A percentile compares a stretch with the other conserved stretches of the same genome.
Conservation (phyloP, 1,284 basidiomycete species). For the Melampsora larici-populina region DNA sequence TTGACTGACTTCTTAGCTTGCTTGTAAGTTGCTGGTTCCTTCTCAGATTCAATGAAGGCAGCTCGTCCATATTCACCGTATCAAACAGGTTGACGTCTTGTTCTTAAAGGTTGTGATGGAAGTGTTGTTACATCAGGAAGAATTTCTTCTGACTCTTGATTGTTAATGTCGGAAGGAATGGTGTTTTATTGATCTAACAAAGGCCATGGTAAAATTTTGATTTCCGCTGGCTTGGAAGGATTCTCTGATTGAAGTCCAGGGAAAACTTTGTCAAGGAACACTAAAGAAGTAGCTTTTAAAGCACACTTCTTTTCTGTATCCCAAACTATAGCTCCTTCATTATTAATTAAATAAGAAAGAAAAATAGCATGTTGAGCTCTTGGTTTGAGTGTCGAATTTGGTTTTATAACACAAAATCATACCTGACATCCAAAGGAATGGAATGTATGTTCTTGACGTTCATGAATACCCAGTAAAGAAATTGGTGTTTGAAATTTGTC, state of each 20-base stretch:
- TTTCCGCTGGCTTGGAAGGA: neutral
- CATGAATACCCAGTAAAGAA: no score
- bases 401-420: no score
- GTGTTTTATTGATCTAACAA: neutral
- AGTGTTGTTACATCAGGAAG: no score
- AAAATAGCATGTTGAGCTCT: neutral
- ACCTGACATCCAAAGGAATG: no score
- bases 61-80: neutral
- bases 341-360: neutral
- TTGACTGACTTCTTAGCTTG: no score
- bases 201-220: neutral
- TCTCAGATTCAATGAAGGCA: neutral
- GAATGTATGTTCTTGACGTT: no score
- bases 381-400: neutral
- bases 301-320: no score
- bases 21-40: neutral
- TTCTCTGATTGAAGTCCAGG: neutral
- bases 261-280: neutral
- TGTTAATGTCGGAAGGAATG: no score
- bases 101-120: neutral
- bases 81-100: no score
- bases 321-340: neutral
- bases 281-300: no score
- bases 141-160: no score
- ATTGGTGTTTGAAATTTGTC: neutral